phyloP scores from a whole-genome alignment of 1,284 basidiomycete species.

The Pseudozyma sp. region DNA sequence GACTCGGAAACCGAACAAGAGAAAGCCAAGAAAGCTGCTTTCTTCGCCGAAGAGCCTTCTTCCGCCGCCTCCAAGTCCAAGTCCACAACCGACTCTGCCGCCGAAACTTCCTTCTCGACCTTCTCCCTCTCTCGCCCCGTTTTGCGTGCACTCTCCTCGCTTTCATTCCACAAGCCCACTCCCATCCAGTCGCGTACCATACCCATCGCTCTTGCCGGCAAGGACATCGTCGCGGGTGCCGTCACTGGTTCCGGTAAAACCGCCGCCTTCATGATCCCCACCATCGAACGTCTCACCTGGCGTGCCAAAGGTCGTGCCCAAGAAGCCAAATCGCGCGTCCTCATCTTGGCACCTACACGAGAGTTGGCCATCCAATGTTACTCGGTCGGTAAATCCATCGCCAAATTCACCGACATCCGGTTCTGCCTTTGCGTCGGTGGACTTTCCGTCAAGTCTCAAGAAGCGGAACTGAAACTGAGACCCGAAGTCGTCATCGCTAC shows the following conservation, averaged over 20 bases:
- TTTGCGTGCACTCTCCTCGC: slow-evolving; percentile 83
- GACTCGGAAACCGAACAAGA: slow-evolving; percentile 55
- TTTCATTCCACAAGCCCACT: slow-evolving; percentile 87
- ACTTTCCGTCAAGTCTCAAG: slow-evolving; percentile 90
- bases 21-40: slow-evolving; percentile 64
- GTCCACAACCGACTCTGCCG: slow-evolving; percentile 16
- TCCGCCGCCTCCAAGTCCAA: slow-evolving; percentile 23
- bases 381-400: slow-evolving; percentile 90
- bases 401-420: slow-evolving; percentile 85
- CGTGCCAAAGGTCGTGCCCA: slow-evolving; percentile 87
- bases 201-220: slow-evolving; percentile 94
- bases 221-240: slow-evolving; percentile 97
- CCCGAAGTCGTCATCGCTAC: slow-evolving; percentile 99
- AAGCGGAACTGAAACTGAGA: slow-evolving; percentile 92
- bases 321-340: slow-evolving; percentile 90
- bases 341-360: slow-evolving; percentile 95
- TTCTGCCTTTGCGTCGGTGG: slow-evolving; percentile 99
- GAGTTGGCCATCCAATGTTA: slow-evolving; percentile 98
- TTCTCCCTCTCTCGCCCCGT: slow-evolving; percentile 91
- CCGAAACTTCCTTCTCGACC: slow-evolving; percentile 76
- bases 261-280: slow-evolving; percentile 98
- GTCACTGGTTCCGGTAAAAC: slow-evolving; percentile 97
- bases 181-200: slow-evolving; percentile 98
- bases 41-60: slow-evolving; percentile 59
- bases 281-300: slow-evolving; percentile 91